Evolutionary conservation across 108 stramenopile genomes (phyloP), one percentile per base, ranked within the genome.

Genomic region (Stephanodiscus minutulus): DNA sequence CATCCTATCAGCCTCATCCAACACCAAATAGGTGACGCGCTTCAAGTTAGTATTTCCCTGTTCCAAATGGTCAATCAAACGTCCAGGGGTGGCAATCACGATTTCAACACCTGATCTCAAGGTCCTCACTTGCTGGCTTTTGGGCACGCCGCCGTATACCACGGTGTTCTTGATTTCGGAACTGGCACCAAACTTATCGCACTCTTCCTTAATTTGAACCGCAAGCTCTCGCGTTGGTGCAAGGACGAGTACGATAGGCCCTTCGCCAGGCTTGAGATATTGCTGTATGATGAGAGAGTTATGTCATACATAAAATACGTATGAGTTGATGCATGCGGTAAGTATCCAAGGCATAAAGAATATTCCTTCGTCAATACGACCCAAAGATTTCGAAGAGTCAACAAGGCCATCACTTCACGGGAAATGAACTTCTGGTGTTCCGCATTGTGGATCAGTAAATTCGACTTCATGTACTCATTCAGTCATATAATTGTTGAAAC

Each of bases 171-270:
- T 98, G 78, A 99, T 96, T 61, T 94, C 96, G 7, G 90, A 90
- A 6, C 90, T 91, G 22, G 74, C 64, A 8, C 98, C 98, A 73
- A 99, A 99, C 79, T 98, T 98, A 88, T 98, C 98, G 68, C 98
- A 98, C 79, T 99, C 98, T 63, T 94, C 96, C 72, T 98, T 97
- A 90, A 99, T 99, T 83, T 99, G 99, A 33, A 96, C 85, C 1
- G 99, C 99, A 33, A 99, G 96, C 82, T 99, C 99, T 29, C 99
- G 95, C 7, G 99, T 99, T 0, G 99, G 99, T 7, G 98, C 98
- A 35, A 98, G 79, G 8, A 96, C 97, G 17, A 99, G 88, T 1
- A 97, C 95, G 73, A 99, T 99, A 7, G 98, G 99, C 1, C 99
- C 99, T 57, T 99, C 98, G 13, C 98, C 99, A 4, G 93, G 96